Evolutionary conservation across 1,284 basidiomycete species (phyloP).

Genomic region (Fomitopsis betulina): DNA sequence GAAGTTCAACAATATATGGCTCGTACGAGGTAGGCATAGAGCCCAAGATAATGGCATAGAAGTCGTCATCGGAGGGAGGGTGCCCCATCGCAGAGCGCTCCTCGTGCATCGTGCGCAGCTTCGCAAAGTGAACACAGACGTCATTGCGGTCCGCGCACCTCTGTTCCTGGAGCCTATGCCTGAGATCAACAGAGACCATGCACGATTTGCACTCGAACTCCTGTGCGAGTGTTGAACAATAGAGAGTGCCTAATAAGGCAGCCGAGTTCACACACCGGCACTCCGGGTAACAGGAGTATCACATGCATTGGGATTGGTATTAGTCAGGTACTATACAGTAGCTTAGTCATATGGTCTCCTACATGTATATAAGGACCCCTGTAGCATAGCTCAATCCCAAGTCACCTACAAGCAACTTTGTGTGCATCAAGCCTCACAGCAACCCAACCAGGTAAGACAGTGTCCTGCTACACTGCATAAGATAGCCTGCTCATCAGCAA

Average conservation of each 20-base stretch:
- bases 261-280: no score
- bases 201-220: conserved; percentile 13
- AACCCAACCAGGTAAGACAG: no score
- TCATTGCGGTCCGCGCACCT: conserved; percentile 15
- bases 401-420: no score
- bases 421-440: no score
- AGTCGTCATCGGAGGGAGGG: conserved; percentile 11
- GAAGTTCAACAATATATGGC: conserved; percentile 7
- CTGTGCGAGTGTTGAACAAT: conserved; percentile 12
- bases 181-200: conserved; percentile 17
- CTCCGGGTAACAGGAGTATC: no score
- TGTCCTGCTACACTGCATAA: no score
- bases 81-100: conserved; percentile 18
- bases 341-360: neutral
- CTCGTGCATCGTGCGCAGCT: conserved; percentile 14
- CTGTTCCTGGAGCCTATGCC: conserved; percentile 14
- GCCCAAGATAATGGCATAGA: conserved; percentile 11
- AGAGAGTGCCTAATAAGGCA: conserved; percentile 4
- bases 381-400: no score
- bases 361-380: neutral
- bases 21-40: conserved; percentile 17
- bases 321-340: no score
- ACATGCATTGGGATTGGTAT: no score
- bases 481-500: no score
- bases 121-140: conserved; percentile 15